phyloP scores from a whole-genome alignment of 306 rosid species.

The Acacia crassicarpa region DNA sequence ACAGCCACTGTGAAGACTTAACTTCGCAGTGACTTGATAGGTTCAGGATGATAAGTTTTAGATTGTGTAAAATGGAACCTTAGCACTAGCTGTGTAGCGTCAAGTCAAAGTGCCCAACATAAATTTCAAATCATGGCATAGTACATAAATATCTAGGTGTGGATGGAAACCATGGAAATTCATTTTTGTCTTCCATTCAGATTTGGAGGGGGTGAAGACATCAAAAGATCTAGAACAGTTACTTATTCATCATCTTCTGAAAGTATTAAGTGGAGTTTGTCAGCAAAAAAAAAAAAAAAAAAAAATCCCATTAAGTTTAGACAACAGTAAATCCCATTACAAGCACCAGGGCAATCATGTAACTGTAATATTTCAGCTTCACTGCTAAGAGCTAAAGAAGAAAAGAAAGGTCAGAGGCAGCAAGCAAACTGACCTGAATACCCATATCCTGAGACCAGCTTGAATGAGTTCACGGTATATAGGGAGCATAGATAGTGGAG shows the following conservation, averaged over 20 bases:
- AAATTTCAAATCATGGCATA: neutral
- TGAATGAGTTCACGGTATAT: conserved; percentile 77
- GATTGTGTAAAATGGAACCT: neutral
- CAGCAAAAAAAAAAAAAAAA: neutral
- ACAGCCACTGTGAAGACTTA: neutral
- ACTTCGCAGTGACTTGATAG: neutral
- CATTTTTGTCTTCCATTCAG: neutral
- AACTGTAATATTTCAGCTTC: conserved; percentile 1
- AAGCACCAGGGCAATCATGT: neutral
- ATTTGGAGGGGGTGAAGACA: neutral
- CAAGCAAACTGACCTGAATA: conserved; percentile 59
- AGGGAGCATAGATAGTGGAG: conserved; percentile 92
- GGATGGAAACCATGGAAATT: neutral
- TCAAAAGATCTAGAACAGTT: neutral
- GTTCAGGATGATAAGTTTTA: neutral
- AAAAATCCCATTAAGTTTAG: neutral
- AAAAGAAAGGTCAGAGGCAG: conserved; percentile 14
- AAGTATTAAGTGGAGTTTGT: neutral
- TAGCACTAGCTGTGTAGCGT: neutral
- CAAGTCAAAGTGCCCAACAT: neutral
- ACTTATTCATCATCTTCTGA: neutral
- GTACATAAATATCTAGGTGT: neutral
- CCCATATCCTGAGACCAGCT: conserved; percentile 81
- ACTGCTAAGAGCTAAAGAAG: conserved; percentile 1
- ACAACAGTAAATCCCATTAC: neutral